phyloP scores from a whole-genome alignment of 768 basidiomycete genomes.

The Omphalotus guepiniiformis region DNA sequence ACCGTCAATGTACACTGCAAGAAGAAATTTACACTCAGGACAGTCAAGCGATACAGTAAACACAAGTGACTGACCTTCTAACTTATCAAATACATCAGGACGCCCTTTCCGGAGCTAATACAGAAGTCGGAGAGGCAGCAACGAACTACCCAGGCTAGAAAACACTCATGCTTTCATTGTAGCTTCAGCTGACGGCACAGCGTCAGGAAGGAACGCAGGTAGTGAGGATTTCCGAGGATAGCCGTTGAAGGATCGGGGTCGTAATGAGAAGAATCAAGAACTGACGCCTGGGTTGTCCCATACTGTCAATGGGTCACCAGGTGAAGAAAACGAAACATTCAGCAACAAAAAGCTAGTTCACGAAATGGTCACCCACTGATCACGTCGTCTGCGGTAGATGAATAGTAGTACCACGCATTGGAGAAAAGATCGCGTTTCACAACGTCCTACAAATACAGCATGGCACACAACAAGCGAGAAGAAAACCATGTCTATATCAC shows the following conservation, averaged over 20 bases:
- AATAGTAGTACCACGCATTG: slow-evolving; percentile 81
- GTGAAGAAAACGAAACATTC: slow-evolving; percentile 16
- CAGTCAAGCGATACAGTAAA: slow-evolving; percentile 5
- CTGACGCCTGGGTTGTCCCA: slow-evolving; percentile 75
- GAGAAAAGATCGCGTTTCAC: slow-evolving; percentile 69
- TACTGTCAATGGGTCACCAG: too few relatives aligned
- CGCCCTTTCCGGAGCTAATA: slow-evolving; percentile 66
- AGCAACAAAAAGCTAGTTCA: not conserved
- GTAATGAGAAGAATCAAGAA: slow-evolving; percentile 83
- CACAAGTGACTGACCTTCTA: slow-evolving; percentile 57
- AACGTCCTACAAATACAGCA: slow-evolving; percentile 43
- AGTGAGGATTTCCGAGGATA: slow-evolving; percentile 70
- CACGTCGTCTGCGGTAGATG: slow-evolving; percentile 83
- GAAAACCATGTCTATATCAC: slow-evolving; percentile 74
- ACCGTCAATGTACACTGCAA: slow-evolving; percentile 82
- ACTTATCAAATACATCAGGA: slow-evolving; percentile 67
- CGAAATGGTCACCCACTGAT: slow-evolving; percentile 46
- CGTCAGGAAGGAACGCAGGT: slow-evolving; percentile 80
- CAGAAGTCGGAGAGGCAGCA: slow-evolving; percentile 77
- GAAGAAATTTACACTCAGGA: slow-evolving; percentile 11
- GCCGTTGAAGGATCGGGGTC: slow-evolving; percentile 64
- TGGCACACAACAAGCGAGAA: not conserved
- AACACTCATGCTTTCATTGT: slow-evolving; percentile 86
- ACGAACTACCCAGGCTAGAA: slow-evolving; percentile 72
- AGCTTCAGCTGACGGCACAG: slow-evolving; percentile 75